Percentiles rank a stretch among this genome's conserved stretches.
phyloP scores from a whole-genome alignment of 2,329 filamentous ascomycete species.

The Trichophyton benhamiae region DNA sequence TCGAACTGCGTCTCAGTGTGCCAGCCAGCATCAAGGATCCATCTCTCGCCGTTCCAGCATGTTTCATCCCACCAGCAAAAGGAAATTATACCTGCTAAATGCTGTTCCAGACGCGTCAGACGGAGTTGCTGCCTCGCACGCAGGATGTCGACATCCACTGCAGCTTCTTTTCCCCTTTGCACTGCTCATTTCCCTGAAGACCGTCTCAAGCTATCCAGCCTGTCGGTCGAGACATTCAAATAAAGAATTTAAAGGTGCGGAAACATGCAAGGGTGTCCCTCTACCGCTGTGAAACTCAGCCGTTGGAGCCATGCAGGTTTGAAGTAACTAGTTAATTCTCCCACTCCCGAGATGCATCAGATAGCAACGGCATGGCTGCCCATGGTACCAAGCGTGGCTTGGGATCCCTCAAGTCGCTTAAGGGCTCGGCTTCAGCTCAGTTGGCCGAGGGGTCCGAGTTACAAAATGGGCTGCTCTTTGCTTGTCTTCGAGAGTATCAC shows the following conservation, averaged over 20 bases:
- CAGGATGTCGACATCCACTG: not conserved
- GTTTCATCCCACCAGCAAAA: not conserved
- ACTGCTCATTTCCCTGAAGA: not conserved
- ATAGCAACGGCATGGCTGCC: too few species aligned
- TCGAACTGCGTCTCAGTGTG: not conserved
- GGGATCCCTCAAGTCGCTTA: too few species aligned
- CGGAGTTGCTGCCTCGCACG: not conserved
- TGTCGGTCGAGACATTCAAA: not conserved
- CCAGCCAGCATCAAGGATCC: not conserved
- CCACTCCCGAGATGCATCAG: too few species aligned
- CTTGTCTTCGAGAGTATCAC: too few species aligned
- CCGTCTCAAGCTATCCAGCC: not conserved
- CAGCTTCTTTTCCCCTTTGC: not conserved
- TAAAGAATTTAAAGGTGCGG: not conserved
- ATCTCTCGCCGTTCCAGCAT: not conserved
- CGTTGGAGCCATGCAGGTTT: not conserved
- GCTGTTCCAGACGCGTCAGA: not conserved
- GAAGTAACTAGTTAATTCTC: too few species aligned
- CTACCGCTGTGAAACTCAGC: not conserved
- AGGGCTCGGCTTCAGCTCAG: too few species aligned
- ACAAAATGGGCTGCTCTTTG: too few species aligned
- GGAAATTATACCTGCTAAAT: not conserved
- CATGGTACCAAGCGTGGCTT: too few species aligned
- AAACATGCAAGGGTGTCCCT: not conserved
- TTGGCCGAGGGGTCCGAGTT: too few species aligned